Percentiles rank a stretch among this genome's conserved stretches.
Conservation (phyloP, 192 early-diverging fungal genomes). For the Coemansia sp. region DNA sequence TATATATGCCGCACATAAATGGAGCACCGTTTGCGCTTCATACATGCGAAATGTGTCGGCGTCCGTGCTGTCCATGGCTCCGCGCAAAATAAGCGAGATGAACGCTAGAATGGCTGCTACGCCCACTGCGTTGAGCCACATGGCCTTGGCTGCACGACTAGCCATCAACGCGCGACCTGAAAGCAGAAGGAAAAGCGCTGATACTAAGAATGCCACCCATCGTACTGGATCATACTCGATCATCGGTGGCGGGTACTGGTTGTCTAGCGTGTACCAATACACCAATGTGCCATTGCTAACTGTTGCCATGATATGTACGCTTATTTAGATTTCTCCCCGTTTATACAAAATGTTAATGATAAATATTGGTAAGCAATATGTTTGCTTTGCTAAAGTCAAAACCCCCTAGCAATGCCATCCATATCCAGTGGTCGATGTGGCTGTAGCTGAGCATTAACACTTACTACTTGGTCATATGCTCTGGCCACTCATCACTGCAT, state of each 20-base stretch:
- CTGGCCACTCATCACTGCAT: background rate
- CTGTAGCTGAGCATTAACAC: background rate
- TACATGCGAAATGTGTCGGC: slow-evolving; percentile 52
- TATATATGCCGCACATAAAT: slow-evolving; percentile 36
- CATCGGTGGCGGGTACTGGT: slow-evolving; percentile 52
- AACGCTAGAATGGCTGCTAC: slow-evolving; percentile 38
- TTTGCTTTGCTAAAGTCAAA: background rate
- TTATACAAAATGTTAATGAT: background rate
- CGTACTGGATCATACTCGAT: slow-evolving; percentile 43
- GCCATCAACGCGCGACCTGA: slow-evolving; percentile 30
- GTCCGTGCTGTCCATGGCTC: slow-evolving; percentile 32
- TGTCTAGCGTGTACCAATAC: slow-evolving; percentile 48
- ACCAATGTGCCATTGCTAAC: slow-evolving; percentile 36
- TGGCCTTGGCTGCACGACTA: slow-evolving; percentile 15
- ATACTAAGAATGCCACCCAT: slow-evolving; percentile 49
- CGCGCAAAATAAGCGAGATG: slow-evolving; percentile 44
- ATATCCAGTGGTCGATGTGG: background rate
- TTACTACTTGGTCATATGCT: slow-evolving; percentile 10
- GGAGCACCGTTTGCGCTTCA: slow-evolving; percentile 36
- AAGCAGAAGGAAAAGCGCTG: slow-evolving; percentile 39
- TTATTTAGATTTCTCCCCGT: background rate
- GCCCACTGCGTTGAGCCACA: slow-evolving; percentile 35
- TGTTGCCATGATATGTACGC: background rate
- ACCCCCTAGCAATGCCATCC: background rate
- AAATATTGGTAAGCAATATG: background rate